A percentile compares a stretch with the other conserved stretches of the same genome.
These are phyloP conservation scores for Dicorynia guianensis DNA, from an alignment of 306 rosid species.

Conservation along the genomic window DNA sequence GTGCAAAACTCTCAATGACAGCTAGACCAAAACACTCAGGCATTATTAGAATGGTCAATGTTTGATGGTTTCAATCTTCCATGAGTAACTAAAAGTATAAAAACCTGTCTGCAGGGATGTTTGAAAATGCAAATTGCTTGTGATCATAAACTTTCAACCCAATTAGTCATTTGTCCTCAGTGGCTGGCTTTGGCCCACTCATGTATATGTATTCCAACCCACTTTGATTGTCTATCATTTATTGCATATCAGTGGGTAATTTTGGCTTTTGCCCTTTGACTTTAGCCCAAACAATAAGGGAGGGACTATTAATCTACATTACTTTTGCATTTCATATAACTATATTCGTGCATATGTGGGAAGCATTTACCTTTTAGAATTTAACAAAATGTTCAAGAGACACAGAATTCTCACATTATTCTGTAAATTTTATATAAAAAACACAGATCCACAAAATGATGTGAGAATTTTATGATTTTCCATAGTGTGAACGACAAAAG, in stretches of 20 bases:
- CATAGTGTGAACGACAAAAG: too few relatives aligned
- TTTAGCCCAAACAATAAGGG: slow-evolving; percentile 42
- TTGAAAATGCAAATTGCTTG: slow-evolving; percentile 22
- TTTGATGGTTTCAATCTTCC: slow-evolving; percentile 28
- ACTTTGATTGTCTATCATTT: slow-evolving; percentile 37
- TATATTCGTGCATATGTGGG: background rate
- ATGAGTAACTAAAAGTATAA: background rate
- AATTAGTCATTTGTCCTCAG: slow-evolving; percentile 27
- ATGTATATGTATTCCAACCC: slow-evolving; percentile 29
- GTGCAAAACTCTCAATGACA: slow-evolving; percentile 26
- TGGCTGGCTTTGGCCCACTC: slow-evolving; percentile 43
- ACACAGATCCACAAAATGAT: too few relatives aligned
- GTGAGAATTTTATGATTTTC: too few relatives aligned
- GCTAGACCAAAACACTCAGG: slow-evolving; percentile 3
- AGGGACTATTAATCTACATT: background rate
- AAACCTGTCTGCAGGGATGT: slow-evolving; percentile 8
- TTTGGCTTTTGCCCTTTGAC: slow-evolving; percentile 23
- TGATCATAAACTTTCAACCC: slow-evolving; percentile 23
- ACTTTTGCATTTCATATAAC: background rate
- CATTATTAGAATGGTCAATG: slow-evolving; percentile 32
- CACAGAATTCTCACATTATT: too few relatives aligned
- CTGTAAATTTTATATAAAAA: too few relatives aligned
- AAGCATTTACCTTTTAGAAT: background rate
- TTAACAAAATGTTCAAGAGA: too few relatives aligned
- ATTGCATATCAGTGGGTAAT: background rate